These are phyloP conservation scores for Penicillium longicatenatum DNA, from an alignment of 495 filamentous ascomycete species.

Conservation along the genomic window DNA sequence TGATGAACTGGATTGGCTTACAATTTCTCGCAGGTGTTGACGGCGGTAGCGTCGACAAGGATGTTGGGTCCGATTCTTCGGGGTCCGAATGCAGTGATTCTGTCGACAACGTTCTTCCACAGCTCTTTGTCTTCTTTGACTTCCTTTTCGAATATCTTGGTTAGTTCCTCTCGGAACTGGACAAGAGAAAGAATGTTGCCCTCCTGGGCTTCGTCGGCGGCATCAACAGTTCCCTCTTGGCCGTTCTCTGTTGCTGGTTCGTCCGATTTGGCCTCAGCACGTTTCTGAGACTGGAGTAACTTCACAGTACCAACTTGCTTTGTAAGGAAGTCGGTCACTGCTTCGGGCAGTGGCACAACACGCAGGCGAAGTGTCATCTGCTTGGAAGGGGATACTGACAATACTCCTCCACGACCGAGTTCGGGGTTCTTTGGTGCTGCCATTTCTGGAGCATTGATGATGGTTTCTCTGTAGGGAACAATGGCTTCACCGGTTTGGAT, in stretches of 20 bases:
- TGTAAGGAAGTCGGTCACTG: slow-evolving; percentile 81
- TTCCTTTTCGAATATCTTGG: slow-evolving; percentile 61
- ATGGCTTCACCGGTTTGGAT: slow-evolving; percentile 93
- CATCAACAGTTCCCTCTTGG: slow-evolving; percentile 32
- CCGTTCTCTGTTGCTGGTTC: slow-evolving; percentile 19
- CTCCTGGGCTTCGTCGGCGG: slow-evolving; percentile 52
- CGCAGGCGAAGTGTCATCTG: slow-evolving; percentile 77
- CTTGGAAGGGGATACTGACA: slow-evolving; percentile 76
- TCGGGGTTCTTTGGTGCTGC: slow-evolving; percentile 82
- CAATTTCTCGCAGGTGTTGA: slow-evolving; percentile 73
- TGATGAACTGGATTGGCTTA: slow-evolving; percentile 41
- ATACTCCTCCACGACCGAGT: slow-evolving; percentile 79
- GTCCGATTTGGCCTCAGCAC: slow-evolving; percentile 39
- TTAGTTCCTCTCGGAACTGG: slow-evolving; percentile 76
- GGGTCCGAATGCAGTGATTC: slow-evolving; percentile 88
- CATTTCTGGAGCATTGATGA: slow-evolving; percentile 87
- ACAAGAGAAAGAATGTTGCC: slow-evolving; percentile 61
- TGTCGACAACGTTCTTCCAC: slow-evolving; percentile 77
- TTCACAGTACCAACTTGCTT: slow-evolving; percentile 81
- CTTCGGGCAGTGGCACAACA: slow-evolving; percentile 75
- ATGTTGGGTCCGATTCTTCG: slow-evolving; percentile 84
- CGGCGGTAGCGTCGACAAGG: slow-evolving; percentile 79
- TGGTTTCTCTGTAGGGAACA: slow-evolving; percentile 93
- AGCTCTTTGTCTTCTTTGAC: slow-evolving; percentile 65
- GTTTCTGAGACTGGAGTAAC: slow-evolving; percentile 69